Conservation (phyloP, 2,329 filamentous ascomycete genomes). For the Parastagonospora avenae region DNA sequence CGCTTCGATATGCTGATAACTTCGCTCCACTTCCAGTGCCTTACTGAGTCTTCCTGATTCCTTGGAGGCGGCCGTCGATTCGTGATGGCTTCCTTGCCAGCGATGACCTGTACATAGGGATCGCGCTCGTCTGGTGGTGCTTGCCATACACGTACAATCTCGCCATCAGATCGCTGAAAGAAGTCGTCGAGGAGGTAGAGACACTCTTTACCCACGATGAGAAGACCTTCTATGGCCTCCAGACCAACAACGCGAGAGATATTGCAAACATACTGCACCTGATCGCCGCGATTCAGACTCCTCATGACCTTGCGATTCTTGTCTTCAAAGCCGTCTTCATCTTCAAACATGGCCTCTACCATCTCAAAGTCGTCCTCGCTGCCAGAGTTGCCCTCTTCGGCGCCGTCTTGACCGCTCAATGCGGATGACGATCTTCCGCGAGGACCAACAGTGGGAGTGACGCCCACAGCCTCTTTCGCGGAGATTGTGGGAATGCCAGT, state of each 20-base stretch:
- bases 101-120: conserved; percentile 92
- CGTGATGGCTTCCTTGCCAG: conserved; percentile 71
- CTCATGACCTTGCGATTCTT: conserved; percentile 98
- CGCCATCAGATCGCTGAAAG: conserved; percentile 91
- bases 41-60: conserved; percentile 69
- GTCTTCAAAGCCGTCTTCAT: conserved; percentile 87
- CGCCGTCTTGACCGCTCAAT: conserved; percentile 26
- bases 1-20: conserved; percentile 95
- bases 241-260: conserved; percentile 92
- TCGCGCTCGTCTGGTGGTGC: conserved; percentile 91
- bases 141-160: conserved; percentile 96
- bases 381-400: conserved; percentile 50
- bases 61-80: conserved; percentile 39
- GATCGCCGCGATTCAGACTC: conserved; percentile 84
- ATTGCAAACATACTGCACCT: conserved; percentile 93
- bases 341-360: conserved; percentile 88
- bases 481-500: conserved; percentile 47
- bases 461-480: conserved; percentile 32
- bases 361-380: conserved; percentile 94
- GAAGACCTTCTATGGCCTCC: conserved; percentile 89
- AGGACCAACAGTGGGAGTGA: conserved; percentile 32
- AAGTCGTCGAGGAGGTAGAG: conserved; percentile 96
- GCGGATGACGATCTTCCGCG: conserved; percentile 28
- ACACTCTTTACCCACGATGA: conserved; percentile 89
- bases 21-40: conserved; percentile 93